Base-by-base conservation (phyloP, 176 grass and related monocot species). In the Juncus inflexus region DNA sequence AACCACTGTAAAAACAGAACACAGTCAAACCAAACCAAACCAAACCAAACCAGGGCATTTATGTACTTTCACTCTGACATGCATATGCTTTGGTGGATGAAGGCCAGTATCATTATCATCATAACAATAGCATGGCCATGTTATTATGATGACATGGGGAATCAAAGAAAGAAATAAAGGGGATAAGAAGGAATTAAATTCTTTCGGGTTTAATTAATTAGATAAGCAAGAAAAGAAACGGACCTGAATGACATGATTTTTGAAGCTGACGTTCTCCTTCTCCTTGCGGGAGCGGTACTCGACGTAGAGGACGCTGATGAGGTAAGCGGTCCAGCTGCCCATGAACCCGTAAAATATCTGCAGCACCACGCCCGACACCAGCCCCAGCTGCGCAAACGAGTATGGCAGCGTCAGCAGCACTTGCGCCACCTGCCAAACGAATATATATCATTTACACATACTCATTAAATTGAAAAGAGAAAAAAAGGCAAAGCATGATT, bases 261-360 rank as follows among this genome's bases (percentile, higher is more conserved):
- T 77, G 74, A 77, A 83, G 60, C 61, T 74, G 12, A 83, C 80
- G 37, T 75, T 75, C 43, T 83, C 80, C 74, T 74, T 83, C 80
- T 77, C 80, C 52, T 83, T 83, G 38, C 80, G 67, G 40, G 66
- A 41, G 12, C 80, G 73, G 11, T 83, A 77, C 74, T 83, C 80
- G 13, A 83, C 61, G 45, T 83, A 83, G 36, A 83, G 80, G 72
- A 83, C 73, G 42, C 74, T 82, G 73, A 82, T 82, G 37, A 82
- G 60, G 52, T 82, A 82, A 58, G 79, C 79, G 13, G 79, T 82
- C 79, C 79, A 82, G 65, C 79, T 82, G 14, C 79, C 79, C 79
- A 82, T n/a, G 63, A 82, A 57, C 5, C 79, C 79, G 13, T 82
- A 82, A 55, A 82, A 76, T 7, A 82, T 15, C 59, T 82, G 79